phyloP scores from a whole-genome alignment of 106 monocot species.

The Gastrodia elata region DNA sequence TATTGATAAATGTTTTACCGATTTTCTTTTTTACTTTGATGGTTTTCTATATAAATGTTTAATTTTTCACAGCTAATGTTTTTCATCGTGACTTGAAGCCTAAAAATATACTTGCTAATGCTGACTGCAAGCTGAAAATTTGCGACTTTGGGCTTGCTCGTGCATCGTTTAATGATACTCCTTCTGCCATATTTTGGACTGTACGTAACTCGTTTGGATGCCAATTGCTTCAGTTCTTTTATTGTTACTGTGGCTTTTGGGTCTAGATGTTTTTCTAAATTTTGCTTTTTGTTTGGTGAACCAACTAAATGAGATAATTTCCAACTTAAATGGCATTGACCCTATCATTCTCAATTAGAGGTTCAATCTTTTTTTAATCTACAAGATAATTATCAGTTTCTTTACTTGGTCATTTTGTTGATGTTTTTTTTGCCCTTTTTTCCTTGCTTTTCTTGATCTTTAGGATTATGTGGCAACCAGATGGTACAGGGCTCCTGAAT shows the following conservation, averaged over 20 bases:
- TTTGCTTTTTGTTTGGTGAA: not conserved
- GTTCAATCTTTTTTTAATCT: not conserved
- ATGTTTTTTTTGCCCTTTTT: not conserved
- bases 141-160: slow-evolving; percentile 65
- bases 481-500: slow-evolving; percentile 61
- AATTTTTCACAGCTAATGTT: slow-evolving; percentile 35
- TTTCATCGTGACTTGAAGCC: slow-evolving; percentile 61
- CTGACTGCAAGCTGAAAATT: slow-evolving; percentile 58
- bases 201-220: slow-evolving; percentile 19
- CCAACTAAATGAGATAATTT: not conserved
- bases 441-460: not conserved
- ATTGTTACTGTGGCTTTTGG: not conserved
- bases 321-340: not conserved
- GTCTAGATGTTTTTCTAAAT: not conserved
- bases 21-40: not conserved
- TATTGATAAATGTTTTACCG: not conserved
- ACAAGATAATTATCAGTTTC: not conserved
- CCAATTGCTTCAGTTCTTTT: not conserved
- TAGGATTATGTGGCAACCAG: slow-evolving; percentile 60
- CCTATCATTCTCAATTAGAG: not conserved
- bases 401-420: slow-evolving; percentile 4
- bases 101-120: slow-evolving; percentile 59
- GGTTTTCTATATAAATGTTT: slow-evolving; percentile 1
- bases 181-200: slow-evolving; percentile 61
- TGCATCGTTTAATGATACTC: slow-evolving; percentile 52